Base-by-base conservation (phyloP, 345 rosid genomes). In the Melastoma malabathricum region DNA sequence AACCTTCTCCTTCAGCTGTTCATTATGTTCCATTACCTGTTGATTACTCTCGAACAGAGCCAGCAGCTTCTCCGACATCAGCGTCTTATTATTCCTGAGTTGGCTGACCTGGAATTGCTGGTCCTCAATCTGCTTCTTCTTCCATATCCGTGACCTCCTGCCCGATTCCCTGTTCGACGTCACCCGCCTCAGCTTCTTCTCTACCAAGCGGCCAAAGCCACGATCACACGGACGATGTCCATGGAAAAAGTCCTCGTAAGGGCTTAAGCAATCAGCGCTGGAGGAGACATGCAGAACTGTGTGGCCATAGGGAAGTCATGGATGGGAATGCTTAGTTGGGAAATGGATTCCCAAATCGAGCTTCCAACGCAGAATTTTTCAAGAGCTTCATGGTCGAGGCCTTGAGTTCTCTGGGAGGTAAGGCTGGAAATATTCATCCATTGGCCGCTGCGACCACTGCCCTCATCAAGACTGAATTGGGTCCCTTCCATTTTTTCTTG, bases 101-200 rank as follows among this genome's bases (percentile, higher is more conserved):
- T 77, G 90, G 61, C 74, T 63, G 13, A 87, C 84, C 49, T 82
- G 87, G 9, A 52, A 62, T 50, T 81, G 85, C 20, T 84, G 77
- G 65, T 75, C 96, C 68, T 87, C 82, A 9, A 87, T 73, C 44
- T 74, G 90, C 67, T 62, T 78, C 78, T 82, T 84, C 74, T 79
- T 87, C 12, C 86, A 70, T 73, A 81, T 69, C 39, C 86, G 66
- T 0, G 85, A 87, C 58, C 87, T 69, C 60, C 78, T 62, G 15
- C 94, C 90, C 3, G 94, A 81, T 70, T 84, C 96, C 31, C 88
- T 55, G 74, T 87, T 87, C 4, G 94, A 83, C 41, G 74, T 68
- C 73, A 76, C 77, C 68, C 94, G 76, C 57, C 77, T 87, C 16
- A 70, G 64, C 60, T 77, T 77, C 67, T 59, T 83, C 54, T 79